Conservation (phyloP, 768 basidiomycete genomes). For the Hebeloma cylindrosporum region DNA sequence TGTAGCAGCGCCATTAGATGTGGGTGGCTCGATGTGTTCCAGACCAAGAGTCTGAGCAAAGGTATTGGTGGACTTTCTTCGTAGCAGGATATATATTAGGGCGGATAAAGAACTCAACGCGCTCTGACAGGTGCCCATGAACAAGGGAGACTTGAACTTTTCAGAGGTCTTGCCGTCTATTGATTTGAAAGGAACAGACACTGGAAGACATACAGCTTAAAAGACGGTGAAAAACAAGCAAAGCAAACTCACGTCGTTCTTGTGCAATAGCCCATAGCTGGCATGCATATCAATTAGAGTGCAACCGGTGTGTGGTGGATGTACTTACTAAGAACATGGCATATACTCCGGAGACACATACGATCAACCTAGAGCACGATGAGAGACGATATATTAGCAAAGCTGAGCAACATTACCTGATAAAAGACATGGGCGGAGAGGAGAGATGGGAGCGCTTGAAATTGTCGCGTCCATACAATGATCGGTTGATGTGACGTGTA, state of each 20-base stretch:
- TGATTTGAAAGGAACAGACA: constrained; percentile 81
- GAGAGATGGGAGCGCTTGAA: constrained; percentile 11
- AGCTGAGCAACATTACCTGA: constrained; percentile 21
- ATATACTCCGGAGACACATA: constrained; percentile 89
- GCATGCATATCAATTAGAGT: constrained; percentile 2
- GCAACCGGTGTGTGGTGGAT: background rate
- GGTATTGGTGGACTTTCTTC: constrained; percentile 54
- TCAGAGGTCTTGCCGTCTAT: constrained; percentile 59
- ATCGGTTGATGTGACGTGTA: too few species aligned
- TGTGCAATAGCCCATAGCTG: constrained; percentile 93
- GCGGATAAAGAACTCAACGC: constrained; percentile 75
- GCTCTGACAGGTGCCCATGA: constrained; percentile 86
- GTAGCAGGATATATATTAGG: constrained; percentile 68
- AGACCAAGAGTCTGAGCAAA: constrained; percentile 65
- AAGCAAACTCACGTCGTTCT: constrained; percentile 70
- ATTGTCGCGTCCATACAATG: too few species aligned
- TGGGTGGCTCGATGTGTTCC: constrained; percentile 30
- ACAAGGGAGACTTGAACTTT: constrained; percentile 83
- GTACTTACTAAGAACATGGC: constrained; percentile 78
- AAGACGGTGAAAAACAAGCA: background rate
- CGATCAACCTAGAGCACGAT: constrained; percentile 49
- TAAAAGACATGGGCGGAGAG: constrained; percentile 28
- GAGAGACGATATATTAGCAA: background rate
- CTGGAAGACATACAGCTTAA: constrained; percentile 34
- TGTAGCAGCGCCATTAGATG: constrained; percentile 30